A percentile compares a stretch with the other conserved stretches of the same genome.
phyloP scores from a whole-genome alignment of 2,329 filamentous ascomycete species.

The Colletotrichum sp. region DNA sequence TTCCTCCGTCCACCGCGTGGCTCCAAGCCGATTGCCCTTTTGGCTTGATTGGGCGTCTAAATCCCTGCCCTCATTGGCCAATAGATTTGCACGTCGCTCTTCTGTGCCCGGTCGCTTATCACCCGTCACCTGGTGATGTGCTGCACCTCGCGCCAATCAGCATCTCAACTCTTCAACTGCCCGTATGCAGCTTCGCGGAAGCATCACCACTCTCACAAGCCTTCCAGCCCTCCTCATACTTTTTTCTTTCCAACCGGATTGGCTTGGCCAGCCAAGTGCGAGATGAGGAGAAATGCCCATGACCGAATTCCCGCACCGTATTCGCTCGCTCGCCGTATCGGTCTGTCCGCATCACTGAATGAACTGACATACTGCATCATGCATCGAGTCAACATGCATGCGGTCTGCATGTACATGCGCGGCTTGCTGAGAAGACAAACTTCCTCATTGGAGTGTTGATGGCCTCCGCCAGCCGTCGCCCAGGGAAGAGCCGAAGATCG shows the following conservation, averaged over 20 bases:
- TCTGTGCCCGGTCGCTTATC: constrained; percentile 17
- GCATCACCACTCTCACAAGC: constrained; percentile 14
- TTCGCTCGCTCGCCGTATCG: constrained; percentile 9
- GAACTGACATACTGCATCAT: constrained; percentile 13
- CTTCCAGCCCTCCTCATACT: constrained; percentile 8
- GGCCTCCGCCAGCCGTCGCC: neutral
- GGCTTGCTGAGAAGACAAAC: neutral
- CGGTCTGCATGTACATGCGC: constrained; percentile 11
- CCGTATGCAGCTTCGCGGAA: constrained; percentile 13
- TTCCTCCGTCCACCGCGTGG: neutral
- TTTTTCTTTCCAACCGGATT: neutral
- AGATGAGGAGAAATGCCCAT: constrained; percentile 11
- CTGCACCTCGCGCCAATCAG: constrained; percentile 14
- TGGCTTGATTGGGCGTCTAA: constrained; percentile 19
- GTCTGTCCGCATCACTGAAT: constrained; percentile 7
- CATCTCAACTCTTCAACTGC: neutral
- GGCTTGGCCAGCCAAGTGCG: neutral
- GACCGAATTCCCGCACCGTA: neutral
- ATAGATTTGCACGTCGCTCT: neutral
- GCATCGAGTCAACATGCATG: constrained; percentile 21
- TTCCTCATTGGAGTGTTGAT: constrained; percentile 14
- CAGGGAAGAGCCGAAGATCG: constrained; percentile 14
- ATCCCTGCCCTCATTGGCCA: constrained; percentile 12
- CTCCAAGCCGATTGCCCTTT: constrained; percentile 1
- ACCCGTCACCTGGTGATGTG: constrained; percentile 21